Conservation (phyloP, 1,284 basidiomycete species). For the Ceratobasidium sp. region DNA sequence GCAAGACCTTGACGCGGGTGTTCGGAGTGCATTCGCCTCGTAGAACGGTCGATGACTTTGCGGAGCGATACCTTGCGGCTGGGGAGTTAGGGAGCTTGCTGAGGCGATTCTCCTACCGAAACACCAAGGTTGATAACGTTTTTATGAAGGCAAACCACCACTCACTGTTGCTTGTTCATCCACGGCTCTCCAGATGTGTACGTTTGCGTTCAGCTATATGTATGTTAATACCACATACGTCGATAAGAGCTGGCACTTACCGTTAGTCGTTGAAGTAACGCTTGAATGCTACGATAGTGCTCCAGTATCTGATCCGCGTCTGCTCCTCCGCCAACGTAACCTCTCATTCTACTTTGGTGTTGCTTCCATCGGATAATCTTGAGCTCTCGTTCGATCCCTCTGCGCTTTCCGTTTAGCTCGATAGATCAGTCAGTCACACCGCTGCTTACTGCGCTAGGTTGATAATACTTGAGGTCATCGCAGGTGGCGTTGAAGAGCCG, state of each 20-base stretch:
- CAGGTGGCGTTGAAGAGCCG: not conserved
- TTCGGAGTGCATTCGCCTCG: too few relatives aligned
- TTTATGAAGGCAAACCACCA: too few relatives aligned
- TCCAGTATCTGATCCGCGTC: not conserved
- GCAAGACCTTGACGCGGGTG: too few relatives aligned
- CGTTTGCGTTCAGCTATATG: conserved; percentile 6
- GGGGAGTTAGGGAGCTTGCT: too few relatives aligned
- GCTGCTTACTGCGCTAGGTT: not conserved
- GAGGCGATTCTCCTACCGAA: not conserved
- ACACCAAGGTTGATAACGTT: not conserved
- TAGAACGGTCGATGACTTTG: too few relatives aligned
- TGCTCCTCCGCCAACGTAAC: not conserved
- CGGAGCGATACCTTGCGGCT: too few relatives aligned
- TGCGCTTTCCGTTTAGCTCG: not conserved
- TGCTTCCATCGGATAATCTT: not conserved
- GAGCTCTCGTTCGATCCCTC: conserved; percentile 11
- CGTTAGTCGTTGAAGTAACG: not conserved
- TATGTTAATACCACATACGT: not conserved
- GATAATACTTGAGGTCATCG: conserved; percentile 17
- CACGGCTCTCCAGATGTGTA: conserved; percentile 8
- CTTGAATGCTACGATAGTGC: conserved; percentile 5
- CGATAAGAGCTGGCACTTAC: not conserved
- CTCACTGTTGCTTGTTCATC: conserved; percentile 17
- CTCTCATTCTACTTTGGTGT: not conserved
- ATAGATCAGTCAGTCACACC: not conserved